These are phyloP conservation scores for Coemansia pectinata DNA, from an alignment of 192 early-diverging fungal genomes.

Conservation along the genomic window DNA sequence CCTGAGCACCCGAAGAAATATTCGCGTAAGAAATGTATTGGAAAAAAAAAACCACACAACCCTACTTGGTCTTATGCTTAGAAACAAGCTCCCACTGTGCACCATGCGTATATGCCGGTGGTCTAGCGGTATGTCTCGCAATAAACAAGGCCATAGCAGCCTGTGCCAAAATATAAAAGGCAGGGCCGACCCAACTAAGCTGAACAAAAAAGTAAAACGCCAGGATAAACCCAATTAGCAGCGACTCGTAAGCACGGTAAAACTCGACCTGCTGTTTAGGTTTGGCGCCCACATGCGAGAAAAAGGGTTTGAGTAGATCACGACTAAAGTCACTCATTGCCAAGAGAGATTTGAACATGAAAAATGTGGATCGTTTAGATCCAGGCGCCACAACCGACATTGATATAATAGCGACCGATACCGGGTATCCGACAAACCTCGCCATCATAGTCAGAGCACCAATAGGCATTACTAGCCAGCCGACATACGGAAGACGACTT, in stretches of 20 bases:
- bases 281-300: slow-evolving; percentile 41
- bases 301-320: slow-evolving; percentile 46
- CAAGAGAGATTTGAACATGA: slow-evolving; percentile 51
- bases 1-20: background rate
- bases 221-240: slow-evolving; percentile 42
- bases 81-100: slow-evolving; percentile 25
- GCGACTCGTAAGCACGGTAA: slow-evolving; percentile 40
- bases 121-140: slow-evolving; percentile 20
- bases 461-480: slow-evolving; percentile 44
- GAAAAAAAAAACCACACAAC: background rate
- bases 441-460: slow-evolving; percentile 43
- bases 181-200: slow-evolving; percentile 51
- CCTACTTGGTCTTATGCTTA: background rate
- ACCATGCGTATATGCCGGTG: slow-evolving; percentile 33
- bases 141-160: slow-evolving; percentile 49
- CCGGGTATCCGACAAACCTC: slow-evolving; percentile 46
- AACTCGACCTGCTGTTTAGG: slow-evolving; percentile 43
- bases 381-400: slow-evolving; percentile 29
- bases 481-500: slow-evolving; percentile 30
- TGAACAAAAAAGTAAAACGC: slow-evolving; percentile 50
- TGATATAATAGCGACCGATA: slow-evolving; percentile 20
- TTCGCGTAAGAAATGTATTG: background rate
- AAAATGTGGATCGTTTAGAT: slow-evolving; percentile 26
- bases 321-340: slow-evolving; percentile 51
- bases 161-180: slow-evolving; percentile 48